Conservation (phyloP, 495 filamentous ascomycete species). For the Penicillium macrosclerotiorum region DNA sequence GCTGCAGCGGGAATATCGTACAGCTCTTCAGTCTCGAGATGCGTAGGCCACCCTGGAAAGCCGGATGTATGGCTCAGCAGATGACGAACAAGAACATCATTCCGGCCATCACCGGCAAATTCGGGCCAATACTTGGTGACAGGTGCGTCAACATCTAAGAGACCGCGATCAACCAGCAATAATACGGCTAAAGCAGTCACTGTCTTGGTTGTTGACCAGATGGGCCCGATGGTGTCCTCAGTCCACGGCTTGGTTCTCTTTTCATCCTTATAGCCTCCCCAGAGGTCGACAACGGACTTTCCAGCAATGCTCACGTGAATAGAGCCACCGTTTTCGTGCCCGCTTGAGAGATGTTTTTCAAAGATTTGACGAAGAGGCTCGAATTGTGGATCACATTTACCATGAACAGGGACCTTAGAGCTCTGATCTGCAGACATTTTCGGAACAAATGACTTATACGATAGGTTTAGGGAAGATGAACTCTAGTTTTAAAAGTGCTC, state of each 20-base stretch:
- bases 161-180: slow-evolving; percentile 40
- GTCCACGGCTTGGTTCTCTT: slow-evolving; percentile 31
- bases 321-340: slow-evolving; percentile 41
- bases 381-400: slow-evolving; percentile 37
- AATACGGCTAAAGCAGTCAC: slow-evolving; percentile 37
- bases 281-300: slow-evolving; percentile 43
- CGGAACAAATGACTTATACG: too few species aligned
- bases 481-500: too few species aligned
- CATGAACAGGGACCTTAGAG: too few species aligned
- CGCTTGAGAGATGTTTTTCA: slow-evolving; percentile 21
- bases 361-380: slow-evolving; percentile 30
- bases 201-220: slow-evolving; percentile 44
- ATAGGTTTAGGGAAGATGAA: too few species aligned
- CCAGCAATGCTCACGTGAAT: slow-evolving; percentile 43
- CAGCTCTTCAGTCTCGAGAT: slow-evolving; percentile 25
- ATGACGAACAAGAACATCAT: slow-evolving; percentile 39
- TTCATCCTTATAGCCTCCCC: slow-evolving; percentile 40
- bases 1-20: slow-evolving; percentile 28
- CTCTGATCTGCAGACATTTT: too few species aligned
- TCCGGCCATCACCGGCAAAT: slow-evolving; percentile 41
- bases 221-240: slow-evolving; percentile 36
- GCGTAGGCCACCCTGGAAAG: slow-evolving; percentile 34
- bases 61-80: slow-evolving; percentile 40
- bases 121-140: slow-evolving; percentile 48
- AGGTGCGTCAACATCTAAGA: slow-evolving; percentile 33